Conservation (phyloP, 192 early-diverging fungal species). For the Podila clonocystis region DNA sequence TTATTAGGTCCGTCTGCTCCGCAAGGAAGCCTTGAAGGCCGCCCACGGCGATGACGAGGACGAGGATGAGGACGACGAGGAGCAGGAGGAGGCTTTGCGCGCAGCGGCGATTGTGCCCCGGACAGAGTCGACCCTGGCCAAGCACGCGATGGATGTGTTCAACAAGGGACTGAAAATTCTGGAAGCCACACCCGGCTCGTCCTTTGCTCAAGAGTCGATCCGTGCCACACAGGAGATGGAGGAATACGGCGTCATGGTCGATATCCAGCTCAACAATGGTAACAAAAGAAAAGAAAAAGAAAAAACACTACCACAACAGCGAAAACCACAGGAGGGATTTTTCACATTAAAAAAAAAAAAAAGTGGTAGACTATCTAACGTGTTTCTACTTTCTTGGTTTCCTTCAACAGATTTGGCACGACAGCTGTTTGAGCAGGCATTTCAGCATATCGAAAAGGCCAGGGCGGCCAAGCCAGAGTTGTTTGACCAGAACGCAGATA, state of each 20-base stretch:
- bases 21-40: slow-evolving; percentile 13
- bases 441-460: slow-evolving; percentile 31
- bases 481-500: slow-evolving; percentile 27
- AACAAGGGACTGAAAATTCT: slow-evolving; percentile 16
- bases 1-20: slow-evolving; percentile 19
- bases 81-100: slow-evolving; percentile 16
- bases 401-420: slow-evolving; percentile 13
- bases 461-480: slow-evolving; percentile 9
- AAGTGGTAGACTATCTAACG: not conserved
- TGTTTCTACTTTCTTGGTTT: not conserved
- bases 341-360: not conserved
- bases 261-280: slow-evolving; percentile 34
- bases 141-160: slow-evolving; percentile 17
- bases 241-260: slow-evolving; percentile 39
- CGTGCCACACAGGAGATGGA: slow-evolving; percentile 47
- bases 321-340: not conserved
- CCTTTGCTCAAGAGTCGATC: slow-evolving; percentile 38
- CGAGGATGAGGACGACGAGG: slow-evolving; percentile 20
- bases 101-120: slow-evolving; percentile 21
- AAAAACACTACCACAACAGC: not conserved
- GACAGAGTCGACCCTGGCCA: slow-evolving; percentile 6
- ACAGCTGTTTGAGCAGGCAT: slow-evolving; percentile 21
- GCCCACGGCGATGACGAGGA: slow-evolving; percentile 15
- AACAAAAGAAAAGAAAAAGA: not conserved
- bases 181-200: slow-evolving; percentile 1